Conservation (phyloP, 192 early-diverging fungal genomes). For the Mortierella antarctica region DNA sequence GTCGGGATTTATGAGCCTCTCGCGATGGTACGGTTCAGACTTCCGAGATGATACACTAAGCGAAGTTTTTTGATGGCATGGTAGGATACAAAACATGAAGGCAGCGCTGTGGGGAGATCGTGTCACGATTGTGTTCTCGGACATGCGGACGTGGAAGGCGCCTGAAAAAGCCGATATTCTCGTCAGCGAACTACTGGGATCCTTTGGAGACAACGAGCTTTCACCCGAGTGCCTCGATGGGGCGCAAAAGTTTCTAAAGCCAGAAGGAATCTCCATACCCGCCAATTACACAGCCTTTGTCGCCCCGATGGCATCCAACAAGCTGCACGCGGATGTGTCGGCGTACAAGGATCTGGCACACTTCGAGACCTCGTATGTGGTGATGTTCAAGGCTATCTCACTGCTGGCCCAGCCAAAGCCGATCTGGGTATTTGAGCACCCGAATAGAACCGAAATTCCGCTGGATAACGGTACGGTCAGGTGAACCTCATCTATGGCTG, state of each 20-base stretch:
- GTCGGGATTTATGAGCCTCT: slow-evolving; percentile 10
- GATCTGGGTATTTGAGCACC: slow-evolving; percentile 89
- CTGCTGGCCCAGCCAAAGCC: slow-evolving; percentile 75
- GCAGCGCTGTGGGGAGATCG: slow-evolving; percentile 77
- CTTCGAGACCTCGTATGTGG: slow-evolving; percentile 97
- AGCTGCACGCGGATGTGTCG: slow-evolving; percentile 80
- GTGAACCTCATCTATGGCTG: not conserved
- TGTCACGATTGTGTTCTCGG: slow-evolving; percentile 86
- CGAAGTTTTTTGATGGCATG: not conserved
- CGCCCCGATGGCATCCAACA: slow-evolving; percentile 89
- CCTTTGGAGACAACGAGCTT: slow-evolving; percentile 99
- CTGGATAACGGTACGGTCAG: slow-evolving; percentile 41
- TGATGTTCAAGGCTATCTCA: slow-evolving; percentile 86
- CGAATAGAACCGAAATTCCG: slow-evolving; percentile 57
- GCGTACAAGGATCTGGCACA: slow-evolving; percentile 72
- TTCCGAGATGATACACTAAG: not conserved
- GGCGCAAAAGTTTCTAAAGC: slow-evolving; percentile 82
- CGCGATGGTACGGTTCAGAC: not conserved
- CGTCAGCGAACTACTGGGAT: slow-evolving; percentile 95
- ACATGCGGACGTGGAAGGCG: slow-evolving; percentile 89
- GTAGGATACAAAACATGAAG: slow-evolving; percentile 81
- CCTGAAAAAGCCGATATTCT: slow-evolving; percentile 89
- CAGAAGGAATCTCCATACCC: slow-evolving; percentile 92
- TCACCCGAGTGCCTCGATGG: slow-evolving; percentile 99
- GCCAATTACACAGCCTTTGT: slow-evolving; percentile 84